phyloP scores from a whole-genome alignment of 495 filamentous ascomycete species.

The Trichoderma parareesei region DNA sequence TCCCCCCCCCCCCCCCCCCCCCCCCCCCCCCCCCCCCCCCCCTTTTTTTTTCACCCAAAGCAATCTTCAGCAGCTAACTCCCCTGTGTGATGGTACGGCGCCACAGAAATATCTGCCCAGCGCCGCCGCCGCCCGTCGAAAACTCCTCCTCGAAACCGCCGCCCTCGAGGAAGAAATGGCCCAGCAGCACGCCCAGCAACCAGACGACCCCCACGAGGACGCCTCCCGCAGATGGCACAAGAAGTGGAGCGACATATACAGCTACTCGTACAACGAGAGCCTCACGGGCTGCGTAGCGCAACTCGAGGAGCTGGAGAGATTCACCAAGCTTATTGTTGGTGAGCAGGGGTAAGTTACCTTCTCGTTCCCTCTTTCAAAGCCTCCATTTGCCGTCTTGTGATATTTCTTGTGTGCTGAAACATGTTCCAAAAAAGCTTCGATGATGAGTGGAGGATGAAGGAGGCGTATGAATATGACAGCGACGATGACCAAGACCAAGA shows the following conservation, averaged over 20 bases:
- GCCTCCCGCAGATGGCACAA: constrained; percentile 14
- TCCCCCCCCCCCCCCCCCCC: too few relatives aligned
- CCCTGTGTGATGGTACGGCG: too few relatives aligned
- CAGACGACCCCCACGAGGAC: background rate
- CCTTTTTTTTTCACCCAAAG: background rate
- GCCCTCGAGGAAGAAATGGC: constrained; percentile 32
- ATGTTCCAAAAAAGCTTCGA: background rate
- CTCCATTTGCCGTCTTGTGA: background rate
- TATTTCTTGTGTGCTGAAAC: background rate
- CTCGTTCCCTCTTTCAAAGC: constrained; percentile 14
- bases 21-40: background rate
- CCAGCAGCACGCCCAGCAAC: background rate
- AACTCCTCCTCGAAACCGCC: constrained; percentile 42
- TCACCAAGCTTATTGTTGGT: constrained; percentile 46
- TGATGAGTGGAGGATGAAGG: background rate
- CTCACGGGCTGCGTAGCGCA: constrained; percentile 50
- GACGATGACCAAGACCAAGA: background rate
- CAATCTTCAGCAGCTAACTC: constrained; percentile 1
- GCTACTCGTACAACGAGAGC: constrained; percentile 37
- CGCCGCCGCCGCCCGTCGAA: constrained; percentile 42
- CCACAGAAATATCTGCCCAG: constrained; percentile 41
- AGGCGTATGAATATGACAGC: constrained; percentile 4
- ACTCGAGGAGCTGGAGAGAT: constrained; percentile 42
- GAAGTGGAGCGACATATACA: constrained; percentile 27
- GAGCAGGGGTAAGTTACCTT: constrained; percentile 35